phyloP scores from a whole-genome alignment of 2,329 filamentous ascomycete genomes.

The Chalaropsis thielavioides region DNA sequence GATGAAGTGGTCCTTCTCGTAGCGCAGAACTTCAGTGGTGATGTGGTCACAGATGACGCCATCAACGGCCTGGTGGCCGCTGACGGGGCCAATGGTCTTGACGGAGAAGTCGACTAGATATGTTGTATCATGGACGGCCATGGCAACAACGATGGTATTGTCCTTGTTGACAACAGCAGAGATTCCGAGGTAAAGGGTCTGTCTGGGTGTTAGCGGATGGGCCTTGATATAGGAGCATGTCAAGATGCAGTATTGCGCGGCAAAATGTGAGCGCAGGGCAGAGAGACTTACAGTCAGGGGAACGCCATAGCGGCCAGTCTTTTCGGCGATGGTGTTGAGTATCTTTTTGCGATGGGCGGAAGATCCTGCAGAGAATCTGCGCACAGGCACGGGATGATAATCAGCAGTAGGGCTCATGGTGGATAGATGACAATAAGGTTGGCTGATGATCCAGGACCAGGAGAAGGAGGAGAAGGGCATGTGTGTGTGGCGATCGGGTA shows the following conservation, averaged over 20 bases:
- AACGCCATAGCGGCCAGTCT: slow-evolving; percentile 31
- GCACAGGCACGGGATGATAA: slow-evolving; percentile 18
- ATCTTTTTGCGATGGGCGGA: slow-evolving; percentile 33
- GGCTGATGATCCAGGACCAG: not conserved
- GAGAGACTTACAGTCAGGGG: slow-evolving; percentile 34
- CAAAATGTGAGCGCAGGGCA: no score
- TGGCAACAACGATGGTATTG: slow-evolving; percentile 42
- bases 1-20: slow-evolving; percentile 49
- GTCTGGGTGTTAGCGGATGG: not conserved
- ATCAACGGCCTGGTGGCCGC: slow-evolving; percentile 27
- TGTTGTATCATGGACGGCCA: slow-evolving; percentile 59
- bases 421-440: slow-evolving; percentile 4
- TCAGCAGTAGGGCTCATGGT: slow-evolving; percentile 4
- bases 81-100: slow-evolving; percentile 37
- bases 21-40: slow-evolving; percentile 40
- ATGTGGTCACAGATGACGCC: slow-evolving; percentile 46
- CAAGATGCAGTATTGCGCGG: not conserved
- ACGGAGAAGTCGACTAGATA: slow-evolving; percentile 62
- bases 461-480: not conserved
- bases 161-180: slow-evolving; percentile 40
- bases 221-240: not conserved
- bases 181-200: slow-evolving; percentile 49
- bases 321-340: slow-evolving; percentile 33
- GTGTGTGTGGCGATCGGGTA: not conserved
- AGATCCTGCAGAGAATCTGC: slow-evolving; percentile 32